Percentiles rank a stretch among this genome's conserved stretches.
These are phyloP conservation scores for Cystofilobasidium macerans DNA, from an alignment of 768 basidiomycete genomes.

Conservation along the genomic window DNA sequence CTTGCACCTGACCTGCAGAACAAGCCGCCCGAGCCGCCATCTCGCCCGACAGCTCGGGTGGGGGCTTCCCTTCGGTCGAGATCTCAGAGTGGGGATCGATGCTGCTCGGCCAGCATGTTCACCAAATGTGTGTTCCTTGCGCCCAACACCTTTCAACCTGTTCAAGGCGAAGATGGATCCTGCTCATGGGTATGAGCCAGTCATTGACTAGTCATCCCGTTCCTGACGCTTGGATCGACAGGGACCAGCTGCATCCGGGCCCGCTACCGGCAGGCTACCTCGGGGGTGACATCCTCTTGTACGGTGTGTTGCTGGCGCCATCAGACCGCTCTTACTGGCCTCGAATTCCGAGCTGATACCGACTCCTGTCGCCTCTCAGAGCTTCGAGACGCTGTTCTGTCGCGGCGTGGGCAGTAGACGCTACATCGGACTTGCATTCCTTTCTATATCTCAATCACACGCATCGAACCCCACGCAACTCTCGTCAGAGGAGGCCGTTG, in stretches of 20 bases:
- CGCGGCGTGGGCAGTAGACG: too few relatives aligned
- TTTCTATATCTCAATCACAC: too few relatives aligned
- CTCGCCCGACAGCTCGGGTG: background rate
- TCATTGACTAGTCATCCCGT: background rate
- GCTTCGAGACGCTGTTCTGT: too few relatives aligned
- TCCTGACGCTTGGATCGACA: background rate
- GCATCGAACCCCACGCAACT: too few relatives aligned
- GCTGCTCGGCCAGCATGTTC: slow-evolving; percentile 22
- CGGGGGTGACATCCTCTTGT: slow-evolving; percentile 23
- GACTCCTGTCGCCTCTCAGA: too few relatives aligned
- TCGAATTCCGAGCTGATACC: too few relatives aligned
- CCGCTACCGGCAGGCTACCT: slow-evolving; percentile 20
- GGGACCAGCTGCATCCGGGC: slow-evolving; percentile 24
- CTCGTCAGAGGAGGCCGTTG: too few relatives aligned
- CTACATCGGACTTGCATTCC: too few relatives aligned
- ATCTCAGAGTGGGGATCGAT: slow-evolving; percentile 23
- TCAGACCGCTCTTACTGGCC: too few relatives aligned
- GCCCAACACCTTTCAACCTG: background rate
- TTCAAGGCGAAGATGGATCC: background rate
- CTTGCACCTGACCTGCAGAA: background rate
- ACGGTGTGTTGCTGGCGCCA: background rate
- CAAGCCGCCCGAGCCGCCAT: slow-evolving; percentile 22
- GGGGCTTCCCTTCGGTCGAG: slow-evolving; percentile 17
- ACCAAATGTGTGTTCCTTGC: background rate
- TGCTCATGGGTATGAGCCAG: too few relatives aligned